Base-by-base conservation (phyloP, 306 rosid genomes). In the Prunus campanulata region DNA sequence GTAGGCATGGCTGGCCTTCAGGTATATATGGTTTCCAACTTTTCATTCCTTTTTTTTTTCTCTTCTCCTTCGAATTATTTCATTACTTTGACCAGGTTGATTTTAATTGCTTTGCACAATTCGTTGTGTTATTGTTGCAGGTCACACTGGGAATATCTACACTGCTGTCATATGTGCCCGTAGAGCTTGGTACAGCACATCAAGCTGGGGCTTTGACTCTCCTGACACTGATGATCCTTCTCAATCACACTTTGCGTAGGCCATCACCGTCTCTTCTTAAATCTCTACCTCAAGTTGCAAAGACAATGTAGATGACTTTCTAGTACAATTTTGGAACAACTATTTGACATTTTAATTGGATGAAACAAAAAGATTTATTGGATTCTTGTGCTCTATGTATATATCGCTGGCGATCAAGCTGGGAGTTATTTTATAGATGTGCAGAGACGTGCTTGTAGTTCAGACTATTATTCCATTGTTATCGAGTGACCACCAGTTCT, bases 181-280 rank as follows among this genome's bases (percentile, higher is more conserved):
- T 88, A 60, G 90, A 93, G n/a, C 88, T 91, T 22, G 97, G 97
- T 66, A 82, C 90, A 11, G 96, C 97, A 18, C 98, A 91, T 88
- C 98, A 93, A 70, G 93, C 97, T 5, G 97, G 98, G 24, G 98
- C 98, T 74, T 86, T 91, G 79, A 90, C 96, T 8, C 93, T 93
- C 72, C 47, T 93, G 84, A 84, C 97, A 3, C 77, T 90, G 46
- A 71, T 86, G 88, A 66, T 91, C 69, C 83, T 89, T 77, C 92
- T 91, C 71, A 91, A 81, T 66, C 98, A 93, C 88, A 91, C 90
- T 0, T 81, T 91, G 75, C 85, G 96, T 54, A 88, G 70, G 85
- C 96, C 97, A 0, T 93, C 96, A 3, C 30, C 72, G 20, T 1
- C 84, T 79, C 93, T 89, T 79, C 88, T 91, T 68, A 91, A 91